Base-by-base conservation (phyloP, 164 flowering plant species). In the Sedum album region DNA sequence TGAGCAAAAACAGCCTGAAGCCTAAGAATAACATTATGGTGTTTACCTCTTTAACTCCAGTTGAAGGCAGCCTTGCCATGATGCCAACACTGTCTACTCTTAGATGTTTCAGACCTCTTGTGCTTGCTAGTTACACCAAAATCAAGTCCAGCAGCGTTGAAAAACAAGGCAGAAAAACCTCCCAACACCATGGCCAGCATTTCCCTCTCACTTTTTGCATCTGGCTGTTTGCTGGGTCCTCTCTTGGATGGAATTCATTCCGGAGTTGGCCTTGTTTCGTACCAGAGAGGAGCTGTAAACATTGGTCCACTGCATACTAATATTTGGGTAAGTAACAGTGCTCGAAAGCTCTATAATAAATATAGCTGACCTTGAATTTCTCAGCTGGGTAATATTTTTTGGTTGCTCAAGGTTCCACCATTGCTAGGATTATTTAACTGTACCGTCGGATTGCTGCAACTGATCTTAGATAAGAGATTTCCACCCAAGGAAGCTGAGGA, bases 201-300 rank as follows among this genome's bases (percentile, higher is more conserved):
- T 62, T 80, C 89, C 60, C 69, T 83, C 10, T 73, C 86, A 1
- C 85, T 92, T 15, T 89, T 88, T 44, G 86, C 81, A 35, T 73
- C 93, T 15, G 98, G 98, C 46, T 88, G 86, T 77, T 2, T 85
- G 53, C 73, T 93, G 55, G 98, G 98, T 70, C 84, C 98, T 30
- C 76, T 88, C 4, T 15, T 93, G 28, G 95, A 90, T 77, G 96
- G 93, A 31, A 75, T 93, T 46, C 98, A 93, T 72, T 90, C 98
- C 1, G 77, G 93, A 68, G 96, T 93, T 10, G 46, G 46, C 14
- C 46, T 42, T 42, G 14, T 42, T 42, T 42, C 46, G 46, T 42
- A 42, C 46, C 46, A 42, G 46, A 42, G 15, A 5, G 17, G 46
- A 42, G 46, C 46, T 42, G 17, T 42, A 1, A 14, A 42, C 46